Evolutionary conservation across 306 rosid species (phyloP).

Genomic region (Luffa acutangula): DNA sequence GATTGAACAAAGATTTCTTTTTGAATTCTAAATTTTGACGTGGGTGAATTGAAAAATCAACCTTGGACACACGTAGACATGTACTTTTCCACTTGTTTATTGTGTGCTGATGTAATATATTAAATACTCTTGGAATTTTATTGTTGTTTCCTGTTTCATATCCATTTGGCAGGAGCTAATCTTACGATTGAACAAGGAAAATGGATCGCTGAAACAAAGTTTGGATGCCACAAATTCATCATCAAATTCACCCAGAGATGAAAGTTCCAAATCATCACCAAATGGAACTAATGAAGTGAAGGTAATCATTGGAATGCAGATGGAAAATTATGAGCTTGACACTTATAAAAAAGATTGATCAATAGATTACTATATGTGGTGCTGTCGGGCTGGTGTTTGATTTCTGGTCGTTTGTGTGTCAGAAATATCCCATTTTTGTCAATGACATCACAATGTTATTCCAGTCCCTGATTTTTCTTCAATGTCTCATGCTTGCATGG

Average conservation of each 20-base stretch:
- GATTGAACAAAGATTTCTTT: background rate
- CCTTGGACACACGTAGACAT: background rate
- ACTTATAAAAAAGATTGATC: background rate
- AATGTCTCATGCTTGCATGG: background rate
- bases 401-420: background rate
- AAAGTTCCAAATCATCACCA: conserved; percentile 33
- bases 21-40: background rate
- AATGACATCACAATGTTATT: background rate
- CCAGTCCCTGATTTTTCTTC: background rate
- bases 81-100: background rate
- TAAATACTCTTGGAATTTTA: conserved; percentile 10
- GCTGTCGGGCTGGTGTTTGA: background rate
- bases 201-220: conserved; percentile 67
- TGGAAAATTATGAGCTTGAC: background rate
- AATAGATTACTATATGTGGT: background rate
- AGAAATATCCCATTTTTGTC: background rate
- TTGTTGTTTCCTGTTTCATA: conserved; percentile 10
- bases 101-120: background rate
- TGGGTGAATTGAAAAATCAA: background rate
- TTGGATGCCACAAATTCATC: conserved; percentile 50
- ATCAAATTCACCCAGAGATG: conserved; percentile 31
- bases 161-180: conserved; percentile 56
- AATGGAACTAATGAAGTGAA: conserved; percentile 36
- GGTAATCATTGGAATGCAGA: conserved; percentile 25
- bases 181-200: conserved; percentile 61